Evolutionary conservation across 73 alveolate genomes (phyloP), one percentile per base, ranked within the genome.

Genomic region (Stentor coeruleus): DNA sequence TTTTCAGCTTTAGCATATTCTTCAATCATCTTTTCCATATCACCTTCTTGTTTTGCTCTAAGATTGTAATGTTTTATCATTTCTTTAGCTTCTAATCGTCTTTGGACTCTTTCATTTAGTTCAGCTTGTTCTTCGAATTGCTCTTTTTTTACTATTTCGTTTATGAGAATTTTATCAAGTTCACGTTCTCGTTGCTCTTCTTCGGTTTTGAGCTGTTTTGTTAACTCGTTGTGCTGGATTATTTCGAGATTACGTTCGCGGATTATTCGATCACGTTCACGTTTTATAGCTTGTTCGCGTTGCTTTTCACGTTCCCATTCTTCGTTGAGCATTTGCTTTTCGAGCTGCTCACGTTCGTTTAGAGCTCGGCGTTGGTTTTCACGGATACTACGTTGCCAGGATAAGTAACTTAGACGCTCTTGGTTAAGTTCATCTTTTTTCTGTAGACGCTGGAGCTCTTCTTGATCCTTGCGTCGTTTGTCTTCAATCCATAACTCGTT

Each of bases 401-500:
- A 72, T 3, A 90, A 39, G 26, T 86, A 58, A 28, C 58, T 87
- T 89, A 90, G 77, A 3, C 93, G 86, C 35, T 90, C 91, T 31
- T 81, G 81, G 20, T 79, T 77, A 28, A 58, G 81, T 49, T 85
- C 58, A n/a, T 74, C 85, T 74, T 90, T 87, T 74, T 90, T 89
- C 35, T 82, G 85, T 36, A 73, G 77, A 55, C 84, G 89, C 77
- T 77, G 39, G 3, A 83, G 59, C 82, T 87, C 93, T 15, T 89
- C 39, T 74, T 87, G 93, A 38, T 83, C 87, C 82, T 90, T 90
- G 77, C 66, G 76, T 74, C 38, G 77, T 58, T 81, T 59, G 41
- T 90, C 95, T 1, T 39, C 74, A 57, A 86, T 89, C 95, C 92
- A 87, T n/a, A 90, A 84, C 49, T 90, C 79, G 38, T 91, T 89